These are phyloP conservation scores for Botrytis paeoniae DNA, from an alignment of 2,329 filamentous ascomycete species.

Conservation along the genomic window DNA sequence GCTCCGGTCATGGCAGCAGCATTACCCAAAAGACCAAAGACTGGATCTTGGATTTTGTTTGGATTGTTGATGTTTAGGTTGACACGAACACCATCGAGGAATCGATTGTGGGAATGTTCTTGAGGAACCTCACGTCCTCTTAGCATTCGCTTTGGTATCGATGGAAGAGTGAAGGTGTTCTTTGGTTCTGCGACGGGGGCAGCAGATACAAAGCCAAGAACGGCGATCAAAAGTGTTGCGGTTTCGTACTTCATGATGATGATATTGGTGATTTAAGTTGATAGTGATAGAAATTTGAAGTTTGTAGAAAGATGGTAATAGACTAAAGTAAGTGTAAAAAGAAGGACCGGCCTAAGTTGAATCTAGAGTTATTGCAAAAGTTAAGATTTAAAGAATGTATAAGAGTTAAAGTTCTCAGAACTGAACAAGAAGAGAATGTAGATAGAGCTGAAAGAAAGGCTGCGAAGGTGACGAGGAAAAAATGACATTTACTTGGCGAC, in stretches of 20 bases:
- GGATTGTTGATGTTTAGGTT: constrained; percentile 50
- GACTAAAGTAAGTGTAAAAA: not conserved
- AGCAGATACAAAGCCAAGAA: constrained; percentile 35
- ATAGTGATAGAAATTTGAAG: constrained; percentile 25
- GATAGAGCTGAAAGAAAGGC: constrained; percentile 32
- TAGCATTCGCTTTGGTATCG: constrained; percentile 35
- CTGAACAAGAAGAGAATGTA: constrained; percentile 35
- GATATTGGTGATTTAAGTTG: constrained; percentile 23
- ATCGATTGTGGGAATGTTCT: constrained; percentile 53
- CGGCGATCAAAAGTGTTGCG: constrained; percentile 31
- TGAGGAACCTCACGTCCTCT: constrained; percentile 52
- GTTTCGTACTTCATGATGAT: constrained; percentile 39
- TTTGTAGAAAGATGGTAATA: constrained; percentile 3
- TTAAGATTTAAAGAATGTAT: constrained; percentile 33
- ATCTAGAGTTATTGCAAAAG: constrained; percentile 19
- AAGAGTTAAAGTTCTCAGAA: constrained; percentile 38
- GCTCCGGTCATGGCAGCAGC: constrained; percentile 48
- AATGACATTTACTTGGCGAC: constrained; percentile 22
- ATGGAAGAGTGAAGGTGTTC: constrained; percentile 26
- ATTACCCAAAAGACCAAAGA: constrained; percentile 53
- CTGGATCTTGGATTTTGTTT: constrained; percentile 46
- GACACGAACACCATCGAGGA: constrained; percentile 46
- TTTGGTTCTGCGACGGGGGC: constrained; percentile 32
- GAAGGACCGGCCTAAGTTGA: constrained; percentile 35
- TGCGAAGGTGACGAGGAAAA: constrained; percentile 32